Evolutionary conservation across 2,329 filamentous ascomycete genomes (phyloP).

Genomic region (Fusarium sp.): DNA sequence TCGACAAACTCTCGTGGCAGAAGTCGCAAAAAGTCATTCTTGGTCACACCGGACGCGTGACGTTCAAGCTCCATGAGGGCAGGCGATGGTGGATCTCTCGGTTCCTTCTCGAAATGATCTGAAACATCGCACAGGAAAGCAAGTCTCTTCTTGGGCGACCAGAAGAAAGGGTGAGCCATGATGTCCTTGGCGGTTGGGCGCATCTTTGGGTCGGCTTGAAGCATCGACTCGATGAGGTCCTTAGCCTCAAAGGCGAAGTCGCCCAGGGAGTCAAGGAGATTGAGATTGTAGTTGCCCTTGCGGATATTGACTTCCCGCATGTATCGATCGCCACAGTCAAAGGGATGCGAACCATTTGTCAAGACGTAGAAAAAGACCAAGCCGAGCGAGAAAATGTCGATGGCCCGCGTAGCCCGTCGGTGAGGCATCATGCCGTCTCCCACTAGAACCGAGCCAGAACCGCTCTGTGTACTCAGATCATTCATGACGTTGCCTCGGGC

Average conservation of each 20-base stretch:
- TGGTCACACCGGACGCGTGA: conserved; percentile 61
- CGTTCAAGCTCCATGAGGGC: conserved; percentile 68
- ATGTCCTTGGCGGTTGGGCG: conserved; percentile 79
- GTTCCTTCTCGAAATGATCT: conserved; percentile 94
- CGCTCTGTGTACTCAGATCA: conserved; percentile 65
- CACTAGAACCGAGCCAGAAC: conserved; percentile 65
- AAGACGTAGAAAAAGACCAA: conserved; percentile 99
- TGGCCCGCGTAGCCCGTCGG: conserved; percentile 89
- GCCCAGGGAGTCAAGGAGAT: conserved; percentile 75
- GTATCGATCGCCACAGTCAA: conserved; percentile 91
- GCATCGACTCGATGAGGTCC: conserved; percentile 85
- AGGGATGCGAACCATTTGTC: conserved; percentile 89
- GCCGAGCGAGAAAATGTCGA: conserved; percentile 96
- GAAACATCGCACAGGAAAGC: conserved; percentile 95
- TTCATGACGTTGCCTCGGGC: conserved; percentile 58
- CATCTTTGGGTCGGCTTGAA: conserved; percentile 60
- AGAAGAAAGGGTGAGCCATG: conserved; percentile 96
- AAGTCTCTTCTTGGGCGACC: conserved; percentile 86
- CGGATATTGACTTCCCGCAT: conserved; percentile 98
- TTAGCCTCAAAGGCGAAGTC: conserved; percentile 87
- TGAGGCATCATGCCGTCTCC: conserved; percentile 64
- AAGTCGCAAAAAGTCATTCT: conserved; percentile 77
- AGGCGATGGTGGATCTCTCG: conserved; percentile 78
- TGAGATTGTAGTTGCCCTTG: conserved; percentile 79
- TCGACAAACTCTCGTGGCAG: conserved; percentile 86